phyloP scores from a whole-genome alignment of 2,329 filamentous ascomycete species.

The Botryotinia narcissicola region DNA sequence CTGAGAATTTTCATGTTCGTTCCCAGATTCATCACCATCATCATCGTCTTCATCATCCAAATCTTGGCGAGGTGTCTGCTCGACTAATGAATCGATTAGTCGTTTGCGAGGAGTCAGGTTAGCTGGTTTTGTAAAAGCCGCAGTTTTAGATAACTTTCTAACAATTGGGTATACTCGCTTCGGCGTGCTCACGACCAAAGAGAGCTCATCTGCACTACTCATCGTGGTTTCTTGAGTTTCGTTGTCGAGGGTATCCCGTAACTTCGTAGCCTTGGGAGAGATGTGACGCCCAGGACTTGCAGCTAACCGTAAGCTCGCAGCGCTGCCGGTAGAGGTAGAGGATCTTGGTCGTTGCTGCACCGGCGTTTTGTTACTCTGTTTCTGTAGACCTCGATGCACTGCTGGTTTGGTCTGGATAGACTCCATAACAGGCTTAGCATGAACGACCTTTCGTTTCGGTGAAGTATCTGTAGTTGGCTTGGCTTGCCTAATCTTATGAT shows the following conservation, averaged over 20 bases:
- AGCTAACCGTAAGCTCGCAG: not conserved
- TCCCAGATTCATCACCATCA: constrained; percentile 9
- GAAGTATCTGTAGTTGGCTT: not conserved
- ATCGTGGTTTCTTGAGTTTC: constrained; percentile 1
- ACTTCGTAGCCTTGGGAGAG: constrained; percentile 33
- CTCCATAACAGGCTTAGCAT: not conserved
- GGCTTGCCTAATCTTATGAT: not conserved
- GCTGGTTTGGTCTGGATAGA: not conserved
- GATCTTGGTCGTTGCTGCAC: not conserved
- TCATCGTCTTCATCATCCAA: constrained; percentile 22
- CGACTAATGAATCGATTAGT: constrained; percentile 39
- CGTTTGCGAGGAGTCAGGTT: constrained; percentile 30
- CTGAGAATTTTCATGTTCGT: constrained; percentile 21
- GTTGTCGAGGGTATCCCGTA: constrained; percentile 26
- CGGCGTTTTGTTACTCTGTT: not conserved
- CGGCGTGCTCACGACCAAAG: not conserved
- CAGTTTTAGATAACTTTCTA: constrained; percentile 22
- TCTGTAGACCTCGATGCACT: not conserved
- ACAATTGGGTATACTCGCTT: constrained; percentile 2
- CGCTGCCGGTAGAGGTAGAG: not conserved
- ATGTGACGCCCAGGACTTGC: not conserved
- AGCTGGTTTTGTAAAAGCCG: constrained; percentile 25
- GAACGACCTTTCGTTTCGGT: not conserved
- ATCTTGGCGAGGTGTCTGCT: constrained; percentile 29
- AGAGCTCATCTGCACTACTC: constrained; percentile 13